Percentiles rank a stretch among this genome's conserved stretches.
Conservation (phyloP, 345 rosid species). For the Microthlaspi erraticum region DNA sequence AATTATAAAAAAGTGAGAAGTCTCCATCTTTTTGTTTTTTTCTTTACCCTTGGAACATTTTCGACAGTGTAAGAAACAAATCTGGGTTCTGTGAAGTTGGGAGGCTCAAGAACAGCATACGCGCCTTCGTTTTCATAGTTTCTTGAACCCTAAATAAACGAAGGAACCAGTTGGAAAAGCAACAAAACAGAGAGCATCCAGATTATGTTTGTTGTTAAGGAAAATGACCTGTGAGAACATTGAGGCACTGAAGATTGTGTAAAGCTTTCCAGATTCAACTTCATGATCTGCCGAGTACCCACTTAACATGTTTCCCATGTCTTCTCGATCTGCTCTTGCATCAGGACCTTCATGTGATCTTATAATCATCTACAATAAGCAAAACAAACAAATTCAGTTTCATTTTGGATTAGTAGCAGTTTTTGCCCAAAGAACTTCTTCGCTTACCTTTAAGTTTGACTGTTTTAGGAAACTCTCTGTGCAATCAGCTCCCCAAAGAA, state of each 20-base stretch:
- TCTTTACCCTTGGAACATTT: constrained; percentile 44
- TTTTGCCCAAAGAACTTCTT: not conserved
- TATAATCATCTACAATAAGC: constrained; percentile 46
- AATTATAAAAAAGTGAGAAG: not conserved
- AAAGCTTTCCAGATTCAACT: constrained; percentile 52
- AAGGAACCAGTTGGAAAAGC: constrained; percentile 12
- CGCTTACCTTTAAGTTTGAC: constrained; percentile 48
- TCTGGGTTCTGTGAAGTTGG: constrained; percentile 45
- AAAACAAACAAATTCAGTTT: constrained; percentile 6
- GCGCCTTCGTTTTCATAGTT: constrained; percentile 50
- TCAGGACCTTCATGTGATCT: constrained; percentile 56
- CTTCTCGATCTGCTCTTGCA: constrained; percentile 49
- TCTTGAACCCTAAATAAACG: constrained; percentile 43
- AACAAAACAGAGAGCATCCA: constrained; percentile 4
- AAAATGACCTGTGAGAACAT: constrained; percentile 45
- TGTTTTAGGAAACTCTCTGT: constrained; percentile 48
- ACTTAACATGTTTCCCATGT: constrained; percentile 47
- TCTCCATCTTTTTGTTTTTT: not conserved
- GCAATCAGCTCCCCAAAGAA: constrained; percentile 58
- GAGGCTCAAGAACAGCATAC: constrained; percentile 53
- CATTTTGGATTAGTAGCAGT: not conserved
- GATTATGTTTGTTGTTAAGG: not conserved
- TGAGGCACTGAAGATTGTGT: constrained; percentile 51
- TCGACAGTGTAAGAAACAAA: constrained; percentile 50
- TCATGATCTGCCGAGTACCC: constrained; percentile 54